Base-by-base conservation (phyloP, 768 basidiomycete species). In the Amanita molliuscula region DNA sequence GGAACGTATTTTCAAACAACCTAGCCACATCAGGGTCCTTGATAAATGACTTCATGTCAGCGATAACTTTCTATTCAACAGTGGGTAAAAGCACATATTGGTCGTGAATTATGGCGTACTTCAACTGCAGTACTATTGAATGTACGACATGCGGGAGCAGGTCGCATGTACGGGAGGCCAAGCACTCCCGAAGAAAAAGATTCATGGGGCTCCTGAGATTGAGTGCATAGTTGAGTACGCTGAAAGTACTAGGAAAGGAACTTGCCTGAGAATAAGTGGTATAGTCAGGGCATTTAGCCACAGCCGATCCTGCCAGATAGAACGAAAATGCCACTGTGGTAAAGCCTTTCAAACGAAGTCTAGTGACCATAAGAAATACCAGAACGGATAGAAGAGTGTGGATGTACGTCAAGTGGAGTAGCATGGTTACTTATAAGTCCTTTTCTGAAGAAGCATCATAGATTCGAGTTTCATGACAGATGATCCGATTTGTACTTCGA, bases 1-100 rank as follows among this genome's bases (percentile, higher is more conserved):
- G 87, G 59, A 88, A 87, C 0, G 86, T 82, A 54, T 88, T 89
- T 62, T 88, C 86, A 55, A 89, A 89, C 18, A 89, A 61, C 44
- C 84, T 75, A 10, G 86, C 87, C 46, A 89, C 55, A 57, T 89
- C 87, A 0, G 85, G 82, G 59, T 89, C 84, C 60, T 80, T 87
- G 50, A 89, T 66, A 40, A 81, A 72, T 15, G 67, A 61, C 37
- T 76, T 87, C 82, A 87, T 83, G 61, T 88, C 82, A n/a, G 54
- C 56, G 26, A 88, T 82, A 25, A 88, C 84, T 72, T 77, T 73
- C 85, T 35, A 29, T 20, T 29, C 44, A 40, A 51, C 21, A 34
- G 50, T 13, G 21, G 31, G 16, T 35, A 13, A 16, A 53, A 36
- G 20, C 31, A 47, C 45, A 21, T 25, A 10, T 26, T 29, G n/a